Percentiles rank a stretch among this genome's conserved stretches.
Evolutionary conservation across 257 asterid species (phyloP).

Genomic region (Ocimum tenuiflorum): DNA sequence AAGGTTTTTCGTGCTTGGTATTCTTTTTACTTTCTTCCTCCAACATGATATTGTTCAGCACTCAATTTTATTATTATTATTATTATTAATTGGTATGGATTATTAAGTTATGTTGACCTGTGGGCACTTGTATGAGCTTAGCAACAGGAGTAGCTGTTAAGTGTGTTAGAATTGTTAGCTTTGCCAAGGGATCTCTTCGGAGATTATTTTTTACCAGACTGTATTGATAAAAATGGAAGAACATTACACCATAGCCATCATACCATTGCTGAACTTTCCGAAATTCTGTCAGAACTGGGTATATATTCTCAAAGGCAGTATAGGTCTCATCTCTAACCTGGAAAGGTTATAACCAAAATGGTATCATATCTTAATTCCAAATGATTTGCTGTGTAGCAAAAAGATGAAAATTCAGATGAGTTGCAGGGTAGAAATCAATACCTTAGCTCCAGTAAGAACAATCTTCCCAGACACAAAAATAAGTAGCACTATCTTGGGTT

Average conservation of each 20-base stretch:
- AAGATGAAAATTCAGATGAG: neutral
- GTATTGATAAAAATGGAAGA: neutral
- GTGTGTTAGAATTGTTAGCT: too few species aligned
- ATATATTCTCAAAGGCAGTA: constrained; percentile 84
- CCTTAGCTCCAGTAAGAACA: constrained; percentile 97
- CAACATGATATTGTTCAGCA: too few species aligned
- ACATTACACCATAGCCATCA: constrained; percentile 8
- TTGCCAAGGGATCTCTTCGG: too few species aligned
- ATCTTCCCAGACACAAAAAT: constrained; percentile 92
- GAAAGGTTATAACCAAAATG: constrained; percentile 2
- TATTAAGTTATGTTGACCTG: too few species aligned
- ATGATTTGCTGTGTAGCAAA: neutral
- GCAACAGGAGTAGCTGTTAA: too few species aligned
- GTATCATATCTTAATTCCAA: neutral
- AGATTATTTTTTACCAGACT: constrained; percentile 14
- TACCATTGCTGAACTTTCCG: constrained; percentile 96
- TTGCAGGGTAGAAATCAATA: constrained; percentile 16
- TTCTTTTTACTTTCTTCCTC: too few species aligned
- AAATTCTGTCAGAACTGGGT: constrained; percentile 83
- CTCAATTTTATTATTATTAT: too few species aligned
- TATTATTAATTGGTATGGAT: too few species aligned
- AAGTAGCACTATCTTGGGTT: constrained; percentile 87
- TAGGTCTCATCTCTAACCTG: constrained; percentile 93
- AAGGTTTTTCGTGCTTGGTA: too few species aligned
- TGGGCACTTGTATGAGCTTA: too few species aligned